Evolutionary conservation across 2,329 filamentous ascomycete genomes (phyloP).

Genomic region (Orbilia ellipsospora): DNA sequence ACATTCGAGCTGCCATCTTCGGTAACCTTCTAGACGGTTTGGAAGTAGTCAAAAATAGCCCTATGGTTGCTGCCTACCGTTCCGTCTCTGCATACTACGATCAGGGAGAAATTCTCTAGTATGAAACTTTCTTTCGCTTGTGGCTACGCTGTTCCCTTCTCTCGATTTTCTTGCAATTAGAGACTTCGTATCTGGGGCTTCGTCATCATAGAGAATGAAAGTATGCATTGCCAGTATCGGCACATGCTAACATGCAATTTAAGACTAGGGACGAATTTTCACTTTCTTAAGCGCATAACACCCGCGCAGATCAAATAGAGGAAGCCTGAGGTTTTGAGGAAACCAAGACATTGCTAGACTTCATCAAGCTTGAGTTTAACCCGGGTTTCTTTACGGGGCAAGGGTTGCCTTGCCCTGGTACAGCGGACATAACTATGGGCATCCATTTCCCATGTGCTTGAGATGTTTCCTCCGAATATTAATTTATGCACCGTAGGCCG

Average conservation of each 20-base stretch:
- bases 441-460: slow-evolving; percentile 25
- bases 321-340: slow-evolving; percentile 44
- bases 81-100: slow-evolving; percentile 42
- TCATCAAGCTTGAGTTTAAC: slow-evolving; percentile 18
- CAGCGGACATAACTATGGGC: no score
- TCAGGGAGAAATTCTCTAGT: slow-evolving; percentile 7
- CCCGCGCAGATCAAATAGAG: slow-evolving; percentile 30
- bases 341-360: slow-evolving; percentile 46
- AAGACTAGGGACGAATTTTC: slow-evolving; percentile 8
- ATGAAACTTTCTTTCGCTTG: no score
- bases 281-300: slow-evolving; percentile 46
- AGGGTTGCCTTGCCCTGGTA: slow-evolving; percentile 40
- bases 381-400: neutral
- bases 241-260: no score
- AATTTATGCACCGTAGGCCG: slow-evolving; percentile 26
- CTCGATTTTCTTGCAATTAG: neutral
- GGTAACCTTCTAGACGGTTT: slow-evolving; percentile 54
- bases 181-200: slow-evolving; percentile 8
- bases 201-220: neutral
- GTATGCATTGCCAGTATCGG: no score
- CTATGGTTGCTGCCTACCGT: slow-evolving; percentile 48
- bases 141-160: no score
- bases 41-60: slow-evolving; percentile 49
- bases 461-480: slow-evolving; percentile 38
- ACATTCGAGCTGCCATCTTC: slow-evolving; percentile 48